Base-by-base conservation (phyloP, 495 filamentous ascomycete genomes). In the Penicillium angulare region DNA sequence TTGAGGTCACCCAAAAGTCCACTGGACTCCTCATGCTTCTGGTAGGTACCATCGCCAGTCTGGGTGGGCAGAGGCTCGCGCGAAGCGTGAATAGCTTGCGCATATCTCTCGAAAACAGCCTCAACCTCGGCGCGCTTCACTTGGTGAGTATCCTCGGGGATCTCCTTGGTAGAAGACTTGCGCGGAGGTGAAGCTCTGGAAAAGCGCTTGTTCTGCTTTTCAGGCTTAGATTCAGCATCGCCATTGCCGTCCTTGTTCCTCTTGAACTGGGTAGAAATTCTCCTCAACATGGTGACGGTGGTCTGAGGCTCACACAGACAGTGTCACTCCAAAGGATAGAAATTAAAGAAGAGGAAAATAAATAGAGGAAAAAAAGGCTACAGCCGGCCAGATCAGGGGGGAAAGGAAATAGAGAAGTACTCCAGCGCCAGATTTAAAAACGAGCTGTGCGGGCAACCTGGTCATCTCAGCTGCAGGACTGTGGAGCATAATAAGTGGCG, bases 11-110 rank as follows among this genome's bases (percentile, higher is more conserved):
- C 67, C 63, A 79, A 74, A 24, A 89, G 60, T 35, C 85, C 79
- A 0, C 78, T 78, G 23, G 76, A 72, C 45, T 78, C 61, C 21
- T 78, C 72, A 16, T 81, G 64, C 51, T 79, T 73, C 16, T 75
- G 45, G 49, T 73, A 74, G 12, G 79, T 76, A 34, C 86, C 86
- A 63, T 84, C 79, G 10, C 86, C 84, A 39, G 71, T 79, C 57
- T 89, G 81, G 47, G 75, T 81, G 0, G 89, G 86, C 50, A 88
- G 59, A 21, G 89, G 87, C 42, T 80, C 74, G 39, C 76, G 75
- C 26, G 79, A 81, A 23, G 86, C 81, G 42, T 84, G 79, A 40
- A 90, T 77, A 16, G 89, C 56, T 52, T 88, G 84, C 12, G 74
- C 77, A 67, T 82, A 82, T 53, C 79, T 73, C 44, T 80, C 74